Evolutionary conservation across 768 basidiomycete genomes (phyloP).

Genomic region (Collybia sordida): DNA sequence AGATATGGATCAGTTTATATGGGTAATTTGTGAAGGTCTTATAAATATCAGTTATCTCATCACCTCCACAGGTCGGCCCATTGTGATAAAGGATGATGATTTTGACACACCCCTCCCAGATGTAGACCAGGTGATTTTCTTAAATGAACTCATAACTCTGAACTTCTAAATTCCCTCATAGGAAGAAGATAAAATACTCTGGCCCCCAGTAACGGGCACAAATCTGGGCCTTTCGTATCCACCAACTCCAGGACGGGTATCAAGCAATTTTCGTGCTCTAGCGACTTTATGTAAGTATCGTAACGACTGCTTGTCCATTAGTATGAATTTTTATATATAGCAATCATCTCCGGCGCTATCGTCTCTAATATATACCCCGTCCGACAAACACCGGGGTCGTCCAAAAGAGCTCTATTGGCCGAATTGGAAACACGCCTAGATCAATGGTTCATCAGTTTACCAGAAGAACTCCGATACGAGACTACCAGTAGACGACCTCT

Average conservation of each 20-base stretch:
- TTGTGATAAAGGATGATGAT: constrained; percentile 66
- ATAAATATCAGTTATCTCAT: constrained; percentile 4
- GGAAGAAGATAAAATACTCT: constrained; percentile 58
- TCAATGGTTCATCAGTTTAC: constrained; percentile 72
- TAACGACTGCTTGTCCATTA: not conserved
- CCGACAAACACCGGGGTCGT: constrained; percentile 41
- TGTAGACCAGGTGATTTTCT: constrained; percentile 42
- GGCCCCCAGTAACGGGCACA: constrained; percentile 46
- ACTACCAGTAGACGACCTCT: constrained; percentile 47
- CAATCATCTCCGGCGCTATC: constrained; percentile 64
- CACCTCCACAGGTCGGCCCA: constrained; percentile 54
- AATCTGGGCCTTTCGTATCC: constrained; percentile 39
- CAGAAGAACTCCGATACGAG: constrained; percentile 62
- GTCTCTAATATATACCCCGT: constrained; percentile 73
- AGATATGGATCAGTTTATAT: constrained; percentile 77
- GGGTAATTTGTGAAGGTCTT: constrained; percentile 38
- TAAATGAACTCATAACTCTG: not conserved
- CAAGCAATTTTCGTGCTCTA: constrained; percentile 56
- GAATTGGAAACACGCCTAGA: constrained; percentile 67
- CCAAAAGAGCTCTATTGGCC: constrained; percentile 48
- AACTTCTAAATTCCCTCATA: constrained; percentile 23
- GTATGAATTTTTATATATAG: constrained; percentile 31
- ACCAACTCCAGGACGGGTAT: constrained; percentile 46
- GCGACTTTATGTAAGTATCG: constrained; percentile 54
- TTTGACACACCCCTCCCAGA: constrained; percentile 67